Base-by-base conservation (phyloP, 352 stramenopile genomes). In the Pythium rishiriense region DNA sequence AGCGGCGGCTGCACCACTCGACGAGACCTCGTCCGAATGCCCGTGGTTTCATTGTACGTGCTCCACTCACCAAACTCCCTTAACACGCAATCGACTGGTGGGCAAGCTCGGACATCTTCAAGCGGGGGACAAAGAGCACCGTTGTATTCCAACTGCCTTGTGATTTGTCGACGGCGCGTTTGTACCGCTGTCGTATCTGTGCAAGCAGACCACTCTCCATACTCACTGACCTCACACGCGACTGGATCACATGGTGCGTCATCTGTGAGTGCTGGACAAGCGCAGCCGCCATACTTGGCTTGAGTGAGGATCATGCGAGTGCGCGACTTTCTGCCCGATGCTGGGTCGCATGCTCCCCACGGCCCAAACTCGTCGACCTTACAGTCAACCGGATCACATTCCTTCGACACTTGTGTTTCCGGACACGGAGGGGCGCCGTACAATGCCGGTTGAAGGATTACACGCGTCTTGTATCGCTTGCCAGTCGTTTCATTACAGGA, bases 321-420 rank as follows among this genome's bases (percentile, higher is more conserved):
- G 7, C 76, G 72, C 0, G 73, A 70, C 55, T 89, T 88, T 25
- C 72, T 74, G 0, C 66, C 61, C 7, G 8, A 47, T 7, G 6
- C 10, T 4, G 31, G 17, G 51, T 72, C 64, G 21, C 76, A 90
- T 1, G 28, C 25, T 0, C 66, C 62, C 53, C 84, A 90, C 17
- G 78, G 67, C 3, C 67, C 68, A 67, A 73, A 90, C 1, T 74
- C 48, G 0, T 73, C 66, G 0, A 88, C 69, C 2, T 63, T 62
- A 35, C 82, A 91, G 33, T 88, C 78, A 0, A 88, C 79, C 0
- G 79, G 78, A 7, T 85, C 72, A 25, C 82, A 89, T 19, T 64
- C 55, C 41, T 70, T 83, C 21, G 58, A 70, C n/a, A 74, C 51
- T 4, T 55, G 53, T 0, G 72, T 83, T 2, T 66, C 41, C 0